Conservation (phyloP, 345 rosid species). For the Cardiospermum halicacabum region DNA sequence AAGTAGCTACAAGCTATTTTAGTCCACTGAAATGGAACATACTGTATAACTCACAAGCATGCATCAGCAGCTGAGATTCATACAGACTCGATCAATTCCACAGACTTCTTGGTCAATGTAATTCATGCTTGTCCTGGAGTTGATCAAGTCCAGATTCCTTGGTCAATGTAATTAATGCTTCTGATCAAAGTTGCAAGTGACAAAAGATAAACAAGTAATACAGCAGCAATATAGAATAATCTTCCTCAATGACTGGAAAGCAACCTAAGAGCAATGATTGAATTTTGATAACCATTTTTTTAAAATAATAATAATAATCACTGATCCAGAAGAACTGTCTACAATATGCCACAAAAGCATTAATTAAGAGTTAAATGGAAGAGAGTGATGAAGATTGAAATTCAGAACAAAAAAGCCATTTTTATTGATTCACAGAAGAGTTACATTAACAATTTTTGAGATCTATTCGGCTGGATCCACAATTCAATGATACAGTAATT, state of each 20-base stretch:
- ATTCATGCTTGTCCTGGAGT: background rate
- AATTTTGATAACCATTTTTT: background rate
- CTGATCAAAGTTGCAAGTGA: background rate
- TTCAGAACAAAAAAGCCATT: background rate
- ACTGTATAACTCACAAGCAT: background rate
- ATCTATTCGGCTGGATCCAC: background rate
- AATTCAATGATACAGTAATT: background rate
- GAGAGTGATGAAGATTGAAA: background rate
- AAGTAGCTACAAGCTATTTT: background rate
- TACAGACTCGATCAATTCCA: background rate
- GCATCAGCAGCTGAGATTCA: background rate
- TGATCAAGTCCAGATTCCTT: background rate
- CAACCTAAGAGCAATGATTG: background rate
- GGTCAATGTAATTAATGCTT: background rate
- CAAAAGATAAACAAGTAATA: background rate
- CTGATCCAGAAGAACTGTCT: background rate
- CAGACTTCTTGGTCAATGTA: background rate
- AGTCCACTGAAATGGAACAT: background rate
- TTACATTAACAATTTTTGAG: background rate
- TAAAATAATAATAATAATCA: background rate
- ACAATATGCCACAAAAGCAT: background rate
- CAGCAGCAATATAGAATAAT: background rate
- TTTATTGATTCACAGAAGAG: background rate
- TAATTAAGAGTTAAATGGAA: background rate
- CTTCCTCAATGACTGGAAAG: background rate